Base-by-base conservation (phyloP, 352 stramenopile species). In the Globisporangium nodosum region DNA sequence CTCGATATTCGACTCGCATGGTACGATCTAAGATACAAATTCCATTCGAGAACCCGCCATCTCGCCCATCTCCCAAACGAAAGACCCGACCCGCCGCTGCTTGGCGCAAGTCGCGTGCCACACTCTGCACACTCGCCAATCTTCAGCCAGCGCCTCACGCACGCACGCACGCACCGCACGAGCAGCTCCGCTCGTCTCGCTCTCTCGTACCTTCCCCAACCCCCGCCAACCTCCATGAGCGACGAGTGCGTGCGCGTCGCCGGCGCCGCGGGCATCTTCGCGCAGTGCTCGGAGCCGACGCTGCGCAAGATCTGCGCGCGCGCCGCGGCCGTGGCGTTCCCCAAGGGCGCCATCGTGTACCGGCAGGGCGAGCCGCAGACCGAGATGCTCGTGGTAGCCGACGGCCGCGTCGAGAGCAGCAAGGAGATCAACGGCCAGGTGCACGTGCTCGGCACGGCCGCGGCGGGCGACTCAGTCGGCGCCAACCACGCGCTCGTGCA, bases 391-490 rank as follows among this genome's bases (percentile, higher is more conserved):
- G 68, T 96, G 56, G 66, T 96, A 31, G 63, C 78, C 42, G 52
- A 73, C 5, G 87, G 87, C 31, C 73, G 69, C 37, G 70, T 96
- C 43, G 78, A 90, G 56, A 80, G 71, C 60, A 88, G 71, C 51
- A 92, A 92, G 67, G 70, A 81, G 50, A 95, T 96, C 58, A 71
- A 90, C 63, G 85, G 84, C 16, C 87, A 96, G 63, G 78, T 88
- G 55, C 87, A 96, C 63, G 72, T 74, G 62, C 69, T 94, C 13
- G 78, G 73, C 35, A 63, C 75, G 24, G 70, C 73, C 18, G 64
- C 65, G 9, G 61, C 65, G n/a, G 82, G 83, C 8, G 77, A 77
- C 35, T 69, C 76, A 0, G 71, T 96, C 18, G 87, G 84, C 53
- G 79, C 80, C 58, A 92, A 95, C 65, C 85, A 96, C 69, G 75